Percentiles rank a stretch among this genome's conserved stretches.
phyloP scores from a whole-genome alignment of 2,329 filamentous ascomycete species.

The Keithomyces neogunnii region DNA sequence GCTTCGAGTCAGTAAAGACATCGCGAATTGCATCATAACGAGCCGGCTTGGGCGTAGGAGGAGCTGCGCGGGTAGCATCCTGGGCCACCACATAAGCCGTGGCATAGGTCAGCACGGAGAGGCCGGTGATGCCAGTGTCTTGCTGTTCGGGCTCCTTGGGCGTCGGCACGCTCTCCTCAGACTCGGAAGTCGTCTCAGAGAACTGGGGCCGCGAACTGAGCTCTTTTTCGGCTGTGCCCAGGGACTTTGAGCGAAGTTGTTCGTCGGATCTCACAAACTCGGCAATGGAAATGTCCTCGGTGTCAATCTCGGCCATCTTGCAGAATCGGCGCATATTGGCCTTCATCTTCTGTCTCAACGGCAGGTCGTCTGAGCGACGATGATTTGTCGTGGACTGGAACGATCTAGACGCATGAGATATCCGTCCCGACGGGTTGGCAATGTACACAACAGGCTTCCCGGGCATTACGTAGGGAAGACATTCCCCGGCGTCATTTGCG shows the following conservation, averaged over 20 bases:
- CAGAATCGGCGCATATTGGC: conserved; percentile 28
- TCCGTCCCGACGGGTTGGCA: conserved; percentile 35
- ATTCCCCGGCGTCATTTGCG: conserved; percentile 33
- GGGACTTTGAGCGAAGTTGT: conserved; percentile 23
- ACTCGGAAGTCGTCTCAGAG: conserved; percentile 18
- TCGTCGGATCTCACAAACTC: conserved; percentile 25
- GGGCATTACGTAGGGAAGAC: conserved; percentile 32
- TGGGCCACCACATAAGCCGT: conserved; percentile 22
- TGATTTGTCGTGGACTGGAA: conserved; percentile 27
- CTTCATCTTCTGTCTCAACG: conserved; percentile 25
- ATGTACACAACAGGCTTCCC: conserved; percentile 41
- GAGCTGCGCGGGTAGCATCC: conserved; percentile 16
- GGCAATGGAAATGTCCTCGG: conserved; percentile 22
- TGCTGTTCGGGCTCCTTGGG: conserved; percentile 10
- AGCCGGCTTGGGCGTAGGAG: conserved; percentile 20
- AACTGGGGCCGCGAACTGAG: conserved; percentile 20
- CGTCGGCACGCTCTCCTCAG: conserved; percentile 12
- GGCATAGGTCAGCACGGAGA: conserved; percentile 23
- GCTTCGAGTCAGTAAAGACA: conserved; percentile 30
- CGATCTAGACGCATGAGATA: conserved; percentile 39
- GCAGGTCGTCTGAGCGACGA: conserved; percentile 23
- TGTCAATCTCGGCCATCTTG: conserved; percentile 23
- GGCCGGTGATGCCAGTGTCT: conserved; percentile 17
- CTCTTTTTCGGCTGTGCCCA: conserved; percentile 26
- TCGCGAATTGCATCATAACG: conserved; percentile 32